These are phyloP conservation scores for Sungouiozyma ichnusensis DNA, from an alignment of 805 yeast genomes.

Conservation along the genomic window DNA sequence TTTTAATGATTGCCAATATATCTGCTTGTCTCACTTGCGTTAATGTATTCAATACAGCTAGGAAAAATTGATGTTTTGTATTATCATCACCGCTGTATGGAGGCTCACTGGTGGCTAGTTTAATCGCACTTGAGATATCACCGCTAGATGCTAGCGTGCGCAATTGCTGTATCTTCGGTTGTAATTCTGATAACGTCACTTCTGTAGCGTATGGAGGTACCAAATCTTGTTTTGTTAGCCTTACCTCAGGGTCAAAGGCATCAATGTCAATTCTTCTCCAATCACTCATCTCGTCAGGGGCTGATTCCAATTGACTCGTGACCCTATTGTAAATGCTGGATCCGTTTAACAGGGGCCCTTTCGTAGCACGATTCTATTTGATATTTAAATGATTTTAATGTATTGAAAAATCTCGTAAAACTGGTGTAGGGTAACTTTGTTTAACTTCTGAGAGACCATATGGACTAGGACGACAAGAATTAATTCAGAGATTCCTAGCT, in stretches of 20 bases:
- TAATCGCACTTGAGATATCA: slow-evolving; percentile 56
- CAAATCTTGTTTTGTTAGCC: slow-evolving; percentile 53
- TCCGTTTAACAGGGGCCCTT: not conserved
- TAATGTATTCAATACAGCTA: slow-evolving; percentile 59
- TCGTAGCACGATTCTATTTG: too few species aligned
- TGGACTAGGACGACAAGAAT: too few species aligned
- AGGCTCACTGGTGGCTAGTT: slow-evolving; percentile 53
- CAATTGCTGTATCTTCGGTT: slow-evolving; percentile 42
- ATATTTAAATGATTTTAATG: too few species aligned
- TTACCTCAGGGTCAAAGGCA: slow-evolving; percentile 74
- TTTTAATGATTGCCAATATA: slow-evolving; percentile 48
- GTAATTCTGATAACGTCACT: slow-evolving; percentile 44
- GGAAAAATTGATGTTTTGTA: slow-evolving; percentile 35
- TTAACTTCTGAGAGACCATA: too few species aligned
- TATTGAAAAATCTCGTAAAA: too few species aligned
- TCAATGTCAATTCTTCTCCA: slow-evolving; percentile 96
- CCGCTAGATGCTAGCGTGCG: slow-evolving; percentile 63
- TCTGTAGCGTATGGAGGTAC: slow-evolving; percentile 43
- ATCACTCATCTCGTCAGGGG: slow-evolving; percentile 33
- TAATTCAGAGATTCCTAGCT: too few species aligned
- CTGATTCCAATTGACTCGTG: too few species aligned
- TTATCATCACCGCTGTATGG: slow-evolving; percentile 70
- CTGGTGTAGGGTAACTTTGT: too few species aligned
- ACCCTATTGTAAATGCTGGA: too few species aligned
- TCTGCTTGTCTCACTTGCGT: slow-evolving; percentile 59